phyloP scores from a whole-genome alignment of 2,329 filamentous ascomycete genomes.

The Colletotrichum chlorophyti region DNA sequence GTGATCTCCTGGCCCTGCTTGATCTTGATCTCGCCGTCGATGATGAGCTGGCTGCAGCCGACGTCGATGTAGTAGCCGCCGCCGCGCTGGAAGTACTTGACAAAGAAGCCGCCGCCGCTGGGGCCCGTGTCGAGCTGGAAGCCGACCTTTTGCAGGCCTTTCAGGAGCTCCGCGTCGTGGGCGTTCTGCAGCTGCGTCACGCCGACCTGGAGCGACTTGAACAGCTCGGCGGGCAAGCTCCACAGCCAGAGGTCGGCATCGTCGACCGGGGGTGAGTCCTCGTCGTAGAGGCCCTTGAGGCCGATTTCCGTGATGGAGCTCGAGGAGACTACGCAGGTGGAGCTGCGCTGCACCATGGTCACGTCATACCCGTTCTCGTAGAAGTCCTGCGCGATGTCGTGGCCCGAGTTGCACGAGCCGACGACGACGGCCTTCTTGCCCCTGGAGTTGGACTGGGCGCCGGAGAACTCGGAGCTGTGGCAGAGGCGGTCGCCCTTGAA shows the following conservation, averaged over 20 bases:
- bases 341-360: constrained; percentile 74
- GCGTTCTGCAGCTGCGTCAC: constrained; percentile 42
- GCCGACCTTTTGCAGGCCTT: constrained; percentile 59
- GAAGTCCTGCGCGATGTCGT: constrained; percentile 75
- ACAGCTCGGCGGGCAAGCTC: constrained; percentile 62
- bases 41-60: constrained; percentile 37
- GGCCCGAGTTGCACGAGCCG: constrained; percentile 72
- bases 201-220: constrained; percentile 65
- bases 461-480: constrained; percentile 64
- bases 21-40: constrained; percentile 40
- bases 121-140: constrained; percentile 67
- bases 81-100: constrained; percentile 42
- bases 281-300: constrained; percentile 57
- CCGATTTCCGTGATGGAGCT: constrained; percentile 58
- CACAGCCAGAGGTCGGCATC: constrained; percentile 70
- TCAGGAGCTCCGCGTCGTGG: constrained; percentile 47
- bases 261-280: constrained; percentile 65
- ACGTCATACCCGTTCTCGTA: constrained; percentile 71
- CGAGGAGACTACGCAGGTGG: constrained; percentile 69
- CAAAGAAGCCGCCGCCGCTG: constrained; percentile 53
- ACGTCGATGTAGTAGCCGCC: constrained; percentile 38
- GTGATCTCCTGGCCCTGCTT: constrained; percentile 61
- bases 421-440: constrained; percentile 70
- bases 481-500: constrained; percentile 66
- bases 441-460: constrained; percentile 51